A percentile compares a stretch with the other conserved stretches of the same genome.
These are phyloP conservation scores for Neurospora sp. DNA, from an alignment of 2,329 filamentous ascomycete species.

Conservation along the genomic window DNA sequence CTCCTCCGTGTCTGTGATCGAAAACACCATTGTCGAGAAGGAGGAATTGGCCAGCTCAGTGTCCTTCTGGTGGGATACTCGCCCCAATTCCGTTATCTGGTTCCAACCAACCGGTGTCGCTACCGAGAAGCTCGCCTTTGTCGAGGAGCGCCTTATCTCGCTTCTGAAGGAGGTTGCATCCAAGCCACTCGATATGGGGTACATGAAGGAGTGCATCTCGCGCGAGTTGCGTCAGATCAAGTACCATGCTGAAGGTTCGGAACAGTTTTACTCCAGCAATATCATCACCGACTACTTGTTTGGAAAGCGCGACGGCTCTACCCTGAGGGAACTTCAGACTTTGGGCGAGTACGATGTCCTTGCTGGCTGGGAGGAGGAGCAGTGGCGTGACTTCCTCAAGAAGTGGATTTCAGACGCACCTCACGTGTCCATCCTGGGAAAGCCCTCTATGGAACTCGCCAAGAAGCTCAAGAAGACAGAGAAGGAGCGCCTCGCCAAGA, in stretches of 20 bases:
- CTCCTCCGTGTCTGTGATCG: slow-evolving; percentile 84
- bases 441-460: slow-evolving; percentile 71
- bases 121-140: slow-evolving; percentile 72
- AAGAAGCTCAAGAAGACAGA: slow-evolving; percentile 76
- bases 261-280: slow-evolving; percentile 71
- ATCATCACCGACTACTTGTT: slow-evolving; percentile 92
- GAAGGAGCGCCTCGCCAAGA: slow-evolving; percentile 64
- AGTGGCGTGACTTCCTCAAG: slow-evolving; percentile 76
- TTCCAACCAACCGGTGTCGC: slow-evolving; percentile 80
- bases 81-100: slow-evolving; percentile 76
- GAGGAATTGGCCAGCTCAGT: slow-evolving; percentile 87
- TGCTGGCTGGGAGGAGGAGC: slow-evolving; percentile 67
- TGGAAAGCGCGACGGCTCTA: slow-evolving; percentile 74
- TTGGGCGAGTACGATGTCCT: slow-evolving; percentile 57
- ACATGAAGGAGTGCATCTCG: slow-evolving; percentile 78
- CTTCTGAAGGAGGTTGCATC: slow-evolving; percentile 71
- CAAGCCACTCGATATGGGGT: slow-evolving; percentile 79
- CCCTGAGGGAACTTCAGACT: slow-evolving; percentile 49
- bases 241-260: slow-evolving; percentile 72
- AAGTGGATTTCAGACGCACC: slow-evolving; percentile 79
- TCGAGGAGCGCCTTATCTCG: slow-evolving; percentile 77
- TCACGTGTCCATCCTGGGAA: slow-evolving; percentile 80
- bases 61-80: slow-evolving; percentile 66
- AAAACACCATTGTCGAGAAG: slow-evolving; percentile 86
- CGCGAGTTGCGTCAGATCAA: slow-evolving; percentile 74